Conservation (phyloP, 176 grass and related monocot genomes). For the Dactylis glomerata region DNA sequence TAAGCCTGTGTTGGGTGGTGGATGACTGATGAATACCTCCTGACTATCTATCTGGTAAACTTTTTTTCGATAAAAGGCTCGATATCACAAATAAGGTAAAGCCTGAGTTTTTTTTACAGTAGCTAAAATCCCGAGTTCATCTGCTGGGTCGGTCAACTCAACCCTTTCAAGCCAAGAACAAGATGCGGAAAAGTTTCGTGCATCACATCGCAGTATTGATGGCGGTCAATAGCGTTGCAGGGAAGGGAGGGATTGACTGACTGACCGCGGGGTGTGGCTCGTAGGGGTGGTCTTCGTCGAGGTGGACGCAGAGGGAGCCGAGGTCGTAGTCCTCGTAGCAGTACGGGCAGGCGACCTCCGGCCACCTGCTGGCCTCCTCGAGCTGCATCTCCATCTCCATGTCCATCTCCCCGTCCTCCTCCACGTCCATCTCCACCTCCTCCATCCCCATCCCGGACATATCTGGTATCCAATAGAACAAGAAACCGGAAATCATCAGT, state of each 20-base stretch:
- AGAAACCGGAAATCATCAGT: slow-evolving; percentile 7
- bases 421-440: slow-evolving; percentile 60
- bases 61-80: too few species aligned
- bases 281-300: slow-evolving; percentile 92
- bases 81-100: not conserved
- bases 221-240: not conserved
- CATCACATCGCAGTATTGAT: not conserved
- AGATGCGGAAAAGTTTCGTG: not conserved
- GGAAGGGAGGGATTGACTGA: slow-evolving; percentile 23
- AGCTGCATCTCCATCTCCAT: slow-evolving; percentile 44
- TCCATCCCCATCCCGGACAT: slow-evolving; percentile 62
- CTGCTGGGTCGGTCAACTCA: slow-evolving; percentile 22
- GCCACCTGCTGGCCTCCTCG: slow-evolving; percentile 56
- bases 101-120: not conserved
- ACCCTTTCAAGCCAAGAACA: slow-evolving; percentile 10
- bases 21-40: too few species aligned
- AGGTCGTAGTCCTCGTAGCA: slow-evolving; percentile 98
- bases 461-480: slow-evolving; percentile 23
- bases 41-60: too few species aligned
- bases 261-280: slow-evolving; percentile 78
- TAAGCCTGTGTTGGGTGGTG: not conserved
- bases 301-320: slow-evolving; percentile 73
- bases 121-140: not conserved
- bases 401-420: slow-evolving; percentile 39
- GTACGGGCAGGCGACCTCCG: slow-evolving; percentile 82